Percentiles rank a stretch among this genome's conserved stretches.
These are phyloP conservation scores for Leptomonas pyrrhocoris DNA, from an alignment of 208 protist genomes.

Conservation along the genomic window DNA sequence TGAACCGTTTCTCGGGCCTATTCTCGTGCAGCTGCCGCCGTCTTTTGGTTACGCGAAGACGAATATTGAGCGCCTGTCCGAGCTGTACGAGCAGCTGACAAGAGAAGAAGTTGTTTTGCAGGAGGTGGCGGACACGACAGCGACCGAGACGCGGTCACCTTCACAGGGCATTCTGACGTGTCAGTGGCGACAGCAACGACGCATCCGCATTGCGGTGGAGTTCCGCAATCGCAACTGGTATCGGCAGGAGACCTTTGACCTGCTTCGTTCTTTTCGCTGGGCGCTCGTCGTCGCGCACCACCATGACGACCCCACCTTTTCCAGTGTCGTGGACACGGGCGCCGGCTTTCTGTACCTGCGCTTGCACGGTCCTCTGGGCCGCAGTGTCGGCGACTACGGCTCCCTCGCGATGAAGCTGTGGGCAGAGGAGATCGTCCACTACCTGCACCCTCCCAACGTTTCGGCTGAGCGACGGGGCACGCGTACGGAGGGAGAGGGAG, in stretches of 20 bases:
- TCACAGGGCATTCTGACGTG: neutral
- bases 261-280: constrained; percentile 62
- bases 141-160: neutral
- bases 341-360: constrained; percentile 74
- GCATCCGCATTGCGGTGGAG: constrained; percentile 73
- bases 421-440: constrained; percentile 62
- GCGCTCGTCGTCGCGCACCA: constrained; percentile 72
- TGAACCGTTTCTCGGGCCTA: constrained; percentile 54
- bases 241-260: constrained; percentile 47
- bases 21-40: constrained; percentile 76
- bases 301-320: constrained; percentile 52
- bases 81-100: constrained; percentile 42
- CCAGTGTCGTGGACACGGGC: constrained; percentile 59
- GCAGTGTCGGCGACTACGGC: constrained; percentile 72
- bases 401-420: constrained; percentile 52
- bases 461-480: too few species aligned
- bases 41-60: constrained; percentile 47
- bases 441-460: constrained; percentile 17
- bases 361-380: constrained; percentile 60
- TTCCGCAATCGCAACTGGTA: constrained; percentile 74
- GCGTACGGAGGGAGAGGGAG: too few species aligned
- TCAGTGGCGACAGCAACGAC: neutral
- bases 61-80: constrained; percentile 50
- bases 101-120: constrained; percentile 23
- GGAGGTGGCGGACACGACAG: constrained; percentile 2